Evolutionary conservation across 176 grass and related monocot genomes (phyloP), one percentile per base, ranked within the genome.

Genomic region (Ensete glaucum): DNA sequence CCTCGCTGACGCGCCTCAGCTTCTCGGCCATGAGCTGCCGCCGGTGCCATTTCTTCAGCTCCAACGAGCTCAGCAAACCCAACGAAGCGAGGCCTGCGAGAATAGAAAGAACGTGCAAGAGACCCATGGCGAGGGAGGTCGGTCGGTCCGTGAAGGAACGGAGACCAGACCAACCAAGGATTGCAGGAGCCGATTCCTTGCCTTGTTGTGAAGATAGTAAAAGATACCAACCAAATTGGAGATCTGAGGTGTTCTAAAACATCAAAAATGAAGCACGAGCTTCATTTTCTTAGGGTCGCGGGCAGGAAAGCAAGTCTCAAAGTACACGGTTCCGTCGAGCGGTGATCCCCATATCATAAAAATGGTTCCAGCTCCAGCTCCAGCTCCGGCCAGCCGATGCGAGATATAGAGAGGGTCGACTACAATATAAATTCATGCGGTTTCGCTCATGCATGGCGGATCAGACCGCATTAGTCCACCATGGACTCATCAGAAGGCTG

Each of bases 11-110:
- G 1, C 7, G 62, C 11, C 60, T 10, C 12, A 77, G 75, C 17
- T 24, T 66, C 26, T 53, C 75, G 3, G 62, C 22, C 7, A 77
- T 66, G 54, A 64, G 11, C 48, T 77, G 59, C 20, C 59, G 10
- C 20, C 7, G 58, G 0, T 66, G 6, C 75, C 75, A 66, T 66
- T 24, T 77, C 62, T 66, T 77, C 20, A 77, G 60, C 59, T 65
- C 75, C 1, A 15, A 9, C 20, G 65, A 11, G n/a, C 75, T 53
- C 48, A 77, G 59, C 75, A 53, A 66, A 16, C 60, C 26, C 62
- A 77, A 65, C 0, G 60, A 66, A 52, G 75, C 64, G 58, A 77
- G 49, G 48, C 60, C 59, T 11, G 60, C 48, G 3, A 77, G 13
- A 21, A 77, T 5, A 11, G 59, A 65, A 8, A 65, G 11, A 15